Conservation (phyloP, 2,329 filamentous ascomycete genomes). For the Penicillium sp. region DNA sequence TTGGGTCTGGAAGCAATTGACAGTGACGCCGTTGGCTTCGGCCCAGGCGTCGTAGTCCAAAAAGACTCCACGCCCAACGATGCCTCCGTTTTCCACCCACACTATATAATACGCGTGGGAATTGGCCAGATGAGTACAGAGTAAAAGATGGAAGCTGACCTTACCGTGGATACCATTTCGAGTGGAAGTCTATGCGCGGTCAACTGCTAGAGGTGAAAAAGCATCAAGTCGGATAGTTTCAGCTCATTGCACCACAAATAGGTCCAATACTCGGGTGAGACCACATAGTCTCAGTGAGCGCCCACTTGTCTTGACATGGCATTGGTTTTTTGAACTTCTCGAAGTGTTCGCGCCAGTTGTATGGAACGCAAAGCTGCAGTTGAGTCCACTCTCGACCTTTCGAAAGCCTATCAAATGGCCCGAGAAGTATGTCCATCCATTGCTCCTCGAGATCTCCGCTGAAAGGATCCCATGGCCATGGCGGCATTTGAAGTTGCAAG, state of each 20-base stretch:
- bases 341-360: not conserved
- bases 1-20: slow-evolving; percentile 40
- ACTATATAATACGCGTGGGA: slow-evolving; percentile 19
- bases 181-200: slow-evolving; percentile 18
- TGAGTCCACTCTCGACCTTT: not conserved
- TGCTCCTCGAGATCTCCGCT: not conserved
- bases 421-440: not conserved
- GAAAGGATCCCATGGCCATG: not conserved
- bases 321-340: not conserved
- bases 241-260: no score
- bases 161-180: slow-evolving; percentile 43
- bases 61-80: slow-evolving; percentile 47
- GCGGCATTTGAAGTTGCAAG: not conserved
- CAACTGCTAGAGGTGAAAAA: no score
- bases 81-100: slow-evolving; percentile 37
- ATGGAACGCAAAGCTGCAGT: not conserved
- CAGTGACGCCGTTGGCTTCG: slow-evolving; percentile 31
- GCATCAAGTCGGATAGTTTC: no score
- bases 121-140: not conserved
- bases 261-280: not conserved
- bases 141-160: not conserved
- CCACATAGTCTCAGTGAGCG: not conserved
- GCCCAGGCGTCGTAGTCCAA: slow-evolving; percentile 46
- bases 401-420: not conserved
- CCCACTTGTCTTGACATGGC: not conserved